Conservation (phyloP, 129 eudicot genomes). For the Chrysanthemum lavandulifolium region DNA sequence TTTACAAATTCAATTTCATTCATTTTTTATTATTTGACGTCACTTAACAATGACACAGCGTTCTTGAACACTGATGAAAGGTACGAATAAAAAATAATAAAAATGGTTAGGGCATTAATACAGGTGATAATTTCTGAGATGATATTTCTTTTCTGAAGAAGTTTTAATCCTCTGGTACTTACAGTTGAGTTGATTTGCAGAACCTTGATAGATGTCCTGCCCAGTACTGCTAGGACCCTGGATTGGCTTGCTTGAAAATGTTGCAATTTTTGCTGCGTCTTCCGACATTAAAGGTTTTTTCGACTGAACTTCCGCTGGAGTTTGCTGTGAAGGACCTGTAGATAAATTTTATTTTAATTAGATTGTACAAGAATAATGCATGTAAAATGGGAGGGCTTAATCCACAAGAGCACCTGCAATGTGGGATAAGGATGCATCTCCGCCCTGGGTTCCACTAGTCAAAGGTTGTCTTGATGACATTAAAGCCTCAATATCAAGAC, state of each 20-base stretch:
- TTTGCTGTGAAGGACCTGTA: slow-evolving; percentile 75
- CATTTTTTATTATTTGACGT: slow-evolving; percentile 9
- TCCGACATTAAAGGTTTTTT: slow-evolving; percentile 42
- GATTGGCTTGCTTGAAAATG: slow-evolving; percentile 54
- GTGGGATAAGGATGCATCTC: slow-evolving; percentile 66
- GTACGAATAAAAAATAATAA: background rate
- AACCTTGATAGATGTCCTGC: slow-evolving; percentile 72
- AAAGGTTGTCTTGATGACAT: slow-evolving; percentile 68
- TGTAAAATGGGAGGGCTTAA: slow-evolving; percentile 2
- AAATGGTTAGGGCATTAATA: background rate
- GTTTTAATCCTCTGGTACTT: slow-evolving; percentile 21
- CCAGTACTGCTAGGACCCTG: slow-evolving; percentile 53
- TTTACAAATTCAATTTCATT: background rate
- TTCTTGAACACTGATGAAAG: background rate
- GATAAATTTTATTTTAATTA: slow-evolving; percentile 24
- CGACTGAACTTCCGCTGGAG: slow-evolving; percentile 46
- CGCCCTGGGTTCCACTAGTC: slow-evolving; percentile 65
- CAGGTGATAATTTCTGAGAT: background rate
- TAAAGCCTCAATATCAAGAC: slow-evolving; percentile 83
- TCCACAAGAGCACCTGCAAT: slow-evolving; percentile 48
- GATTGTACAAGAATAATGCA: slow-evolving; percentile 10
- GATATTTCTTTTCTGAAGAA: background rate
- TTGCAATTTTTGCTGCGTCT: slow-evolving; percentile 45
- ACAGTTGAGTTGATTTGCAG: slow-evolving; percentile 51
- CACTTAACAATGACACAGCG: background rate